phyloP scores from a whole-genome alignment of 2,329 filamentous ascomycete genomes.

The Xylariaceae sp. region DNA sequence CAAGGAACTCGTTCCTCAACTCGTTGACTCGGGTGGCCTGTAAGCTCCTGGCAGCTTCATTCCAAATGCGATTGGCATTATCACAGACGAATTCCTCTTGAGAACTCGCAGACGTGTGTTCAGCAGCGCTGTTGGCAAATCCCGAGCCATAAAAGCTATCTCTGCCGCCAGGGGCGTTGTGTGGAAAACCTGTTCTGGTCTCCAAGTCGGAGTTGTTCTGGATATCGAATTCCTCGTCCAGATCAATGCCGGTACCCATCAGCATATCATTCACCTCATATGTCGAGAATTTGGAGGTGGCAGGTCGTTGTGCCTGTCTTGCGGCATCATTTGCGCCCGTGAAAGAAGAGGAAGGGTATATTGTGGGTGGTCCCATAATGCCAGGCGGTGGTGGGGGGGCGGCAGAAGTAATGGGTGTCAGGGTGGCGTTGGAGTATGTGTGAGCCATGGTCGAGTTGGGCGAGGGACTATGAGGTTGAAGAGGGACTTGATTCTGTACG shows the following conservation, averaged over 20 bases:
- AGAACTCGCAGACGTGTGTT: constrained; percentile 39
- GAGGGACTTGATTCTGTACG: constrained; percentile 10
- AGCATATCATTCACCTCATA: constrained; percentile 82
- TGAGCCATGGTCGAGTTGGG: constrained; percentile 22
- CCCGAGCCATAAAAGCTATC: constrained; percentile 62
- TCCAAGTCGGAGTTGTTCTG: constrained; percentile 57
- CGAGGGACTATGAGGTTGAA: constrained; percentile 14
- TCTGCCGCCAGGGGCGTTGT: constrained; percentile 53
- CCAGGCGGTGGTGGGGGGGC: constrained; percentile 20
- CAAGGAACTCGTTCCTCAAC: constrained; percentile 68
- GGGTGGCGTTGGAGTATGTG: constrained; percentile 28
- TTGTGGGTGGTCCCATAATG: constrained; percentile 32
- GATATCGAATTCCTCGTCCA: constrained; percentile 81
- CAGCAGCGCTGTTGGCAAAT: constrained; percentile 59
- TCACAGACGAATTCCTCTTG: constrained; percentile 65
- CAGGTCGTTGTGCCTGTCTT: constrained; percentile 56
- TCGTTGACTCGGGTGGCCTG: constrained; percentile 63
- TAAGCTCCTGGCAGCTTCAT: constrained; percentile 58
- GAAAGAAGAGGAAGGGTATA: constrained; percentile 22
- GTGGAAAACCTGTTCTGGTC: constrained; percentile 49
- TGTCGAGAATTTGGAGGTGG: constrained; percentile 57
- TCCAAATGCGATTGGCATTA: constrained; percentile 62
- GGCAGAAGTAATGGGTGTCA: constrained; percentile 21
- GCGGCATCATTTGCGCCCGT: constrained; percentile 27
- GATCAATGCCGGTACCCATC: constrained; percentile 78